Percentiles rank a stretch among this genome's conserved stretches.
Evolutionary conservation across 805 yeast species (phyloP).

Genomic region (Lipomyces spencermartinsiae): DNA sequence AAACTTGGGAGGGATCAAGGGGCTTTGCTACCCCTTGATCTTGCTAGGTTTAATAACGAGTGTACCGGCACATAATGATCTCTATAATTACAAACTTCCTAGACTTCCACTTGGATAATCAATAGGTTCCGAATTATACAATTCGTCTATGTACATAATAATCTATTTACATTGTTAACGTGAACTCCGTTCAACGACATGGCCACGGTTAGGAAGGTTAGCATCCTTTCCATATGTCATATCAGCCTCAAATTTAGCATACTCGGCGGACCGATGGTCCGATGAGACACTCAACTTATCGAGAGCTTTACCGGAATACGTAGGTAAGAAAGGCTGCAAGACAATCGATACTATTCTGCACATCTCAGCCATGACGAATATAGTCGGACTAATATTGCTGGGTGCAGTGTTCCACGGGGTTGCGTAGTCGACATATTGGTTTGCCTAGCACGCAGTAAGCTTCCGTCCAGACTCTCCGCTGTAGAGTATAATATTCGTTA

Average conservation of each 20-base stretch:
- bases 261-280: constrained; percentile 52
- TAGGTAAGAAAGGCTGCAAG: constrained; percentile 76
- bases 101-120: too few species aligned
- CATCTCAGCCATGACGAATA: constrained; percentile 72
- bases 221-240: constrained; percentile 63
- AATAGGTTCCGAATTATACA: too few species aligned
- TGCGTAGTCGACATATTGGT: constrained; percentile 67
- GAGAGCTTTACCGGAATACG: constrained; percentile 60
- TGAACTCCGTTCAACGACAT: not conserved
- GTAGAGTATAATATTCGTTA: not conserved
- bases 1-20: too few species aligned
- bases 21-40: too few species aligned
- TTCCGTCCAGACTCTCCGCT: not conserved
- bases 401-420: constrained; percentile 69
- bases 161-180: not conserved
- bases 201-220: constrained; percentile 44
- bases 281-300: constrained; percentile 64
- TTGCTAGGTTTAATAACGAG: too few species aligned
- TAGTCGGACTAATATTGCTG: constrained; percentile 45
- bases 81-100: too few species aligned
- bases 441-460: constrained; percentile 50
- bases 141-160: not conserved
- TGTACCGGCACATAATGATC: too few species aligned
- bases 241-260: constrained; percentile 64
- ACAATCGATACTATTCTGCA: constrained; percentile 70